Base-by-base conservation (phyloP, 1,284 basidiomycete species). In the Polyporus tsugae region DNA sequence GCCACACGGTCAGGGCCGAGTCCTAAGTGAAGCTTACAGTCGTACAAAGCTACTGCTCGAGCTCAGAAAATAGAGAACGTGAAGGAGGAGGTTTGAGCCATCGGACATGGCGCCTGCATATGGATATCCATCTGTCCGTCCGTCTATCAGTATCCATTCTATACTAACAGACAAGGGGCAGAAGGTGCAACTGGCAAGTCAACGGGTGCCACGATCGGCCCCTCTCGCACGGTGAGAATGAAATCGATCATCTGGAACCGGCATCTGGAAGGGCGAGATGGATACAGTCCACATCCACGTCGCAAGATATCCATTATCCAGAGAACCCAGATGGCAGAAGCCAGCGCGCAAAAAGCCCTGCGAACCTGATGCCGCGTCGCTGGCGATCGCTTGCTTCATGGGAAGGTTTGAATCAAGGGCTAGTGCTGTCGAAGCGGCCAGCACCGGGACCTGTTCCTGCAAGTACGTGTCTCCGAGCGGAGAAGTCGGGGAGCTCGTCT, bases 321-420 rank as follows among this genome's bases (percentile, higher is more conserved):
- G 38, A 9, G 55, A 58, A 58, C 17, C 55, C 9, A 58, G 55
- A 58, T 22, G 55, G 6, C 19, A 10, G 55, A 58, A 38, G 55
- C 17, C 19, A 10, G 35, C 9, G 19, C 9, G 0, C 17, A 58
- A n/a, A 36, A n/a, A 13, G 19, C 19, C 55, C 55, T 19, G 29
- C 29, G 52, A 53, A 25, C 25, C 4, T 33, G 52, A 33, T 33
- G 11, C 13, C 35, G 19, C 35, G 17, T 38, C 55, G 55, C 55
- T 58, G 35, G 55, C 17, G 55, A 35, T 58, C 35, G 55, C 35
- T 38, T 38, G 55, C 19, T 58, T 29, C 52, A 55, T 49, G 46
- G 22, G 52, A 55, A 55, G 13, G 52, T 55, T 55, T 35, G 46
- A 49, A 25, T 17, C 52, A 29, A 35, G 29, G 6, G 17, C 52